Evolutionary conservation across 768 basidiomycete species (phyloP).

Genomic region (Lepiota venenata): DNA sequence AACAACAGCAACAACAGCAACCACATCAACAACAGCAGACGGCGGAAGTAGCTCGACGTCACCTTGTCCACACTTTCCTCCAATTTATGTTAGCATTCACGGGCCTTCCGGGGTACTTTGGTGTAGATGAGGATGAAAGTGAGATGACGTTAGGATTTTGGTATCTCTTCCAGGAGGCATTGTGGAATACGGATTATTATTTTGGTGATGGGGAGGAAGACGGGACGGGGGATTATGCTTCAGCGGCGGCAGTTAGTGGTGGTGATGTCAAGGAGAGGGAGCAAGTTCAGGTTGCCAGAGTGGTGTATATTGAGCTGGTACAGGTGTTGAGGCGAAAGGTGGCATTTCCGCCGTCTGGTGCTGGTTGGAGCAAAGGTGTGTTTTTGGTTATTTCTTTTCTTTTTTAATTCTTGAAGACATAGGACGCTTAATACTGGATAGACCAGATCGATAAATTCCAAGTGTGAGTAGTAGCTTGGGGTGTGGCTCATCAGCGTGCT

Average conservation of each 20-base stretch:
- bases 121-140: conserved; percentile 83
- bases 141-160: conserved; percentile 87
- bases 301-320: conserved; percentile 79
- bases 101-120: conserved; percentile 68
- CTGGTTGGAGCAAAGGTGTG: conserved; percentile 69
- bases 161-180: conserved; percentile 86
- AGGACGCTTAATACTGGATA: conserved; percentile 26
- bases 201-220: conserved; percentile 28
- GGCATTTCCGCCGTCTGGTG: conserved; percentile 57
- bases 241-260: conserved; percentile 16
- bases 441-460: conserved; percentile 80
- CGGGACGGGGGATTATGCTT: conserved; percentile 23
- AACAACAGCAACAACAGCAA: conserved; percentile 25
- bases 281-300: conserved; percentile 57
- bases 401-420: background rate
- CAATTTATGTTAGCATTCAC: conserved; percentile 71
- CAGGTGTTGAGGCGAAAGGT: conserved; percentile 68
- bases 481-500: background rate
- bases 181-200: conserved; percentile 68
- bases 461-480: conserved; percentile 47
- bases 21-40: conserved; percentile 22
- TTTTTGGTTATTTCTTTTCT: conserved; percentile 8
- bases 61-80: conserved; percentile 69
- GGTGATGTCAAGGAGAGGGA: conserved; percentile 25
- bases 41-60: conserved; percentile 35